These are phyloP conservation scores for Heliamphora pulchella DNA, from an alignment of 179 eudicot genomes.

Conservation along the genomic window DNA sequence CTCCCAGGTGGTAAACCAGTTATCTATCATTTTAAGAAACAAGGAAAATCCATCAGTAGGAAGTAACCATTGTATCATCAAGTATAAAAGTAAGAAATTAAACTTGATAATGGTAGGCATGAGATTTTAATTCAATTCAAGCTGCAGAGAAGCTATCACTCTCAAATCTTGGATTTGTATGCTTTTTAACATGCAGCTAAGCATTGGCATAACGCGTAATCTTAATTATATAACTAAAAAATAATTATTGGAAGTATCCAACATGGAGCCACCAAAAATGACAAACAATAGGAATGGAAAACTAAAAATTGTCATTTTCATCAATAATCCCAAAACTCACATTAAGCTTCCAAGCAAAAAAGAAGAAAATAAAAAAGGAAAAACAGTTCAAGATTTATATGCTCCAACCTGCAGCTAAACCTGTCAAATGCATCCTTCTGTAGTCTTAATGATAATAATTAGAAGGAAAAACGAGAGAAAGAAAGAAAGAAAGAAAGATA, in stretches of 20 bases:
- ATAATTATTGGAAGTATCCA: neutral
- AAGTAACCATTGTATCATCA: conserved; percentile 1
- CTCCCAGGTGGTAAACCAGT: conserved; percentile 96
- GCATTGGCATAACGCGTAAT: neutral
- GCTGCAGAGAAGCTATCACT: neutral
- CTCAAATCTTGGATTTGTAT: conserved; percentile 9
- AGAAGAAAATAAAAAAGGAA: neutral
- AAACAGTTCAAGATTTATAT: too few relatives aligned
- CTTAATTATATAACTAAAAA: too few relatives aligned
- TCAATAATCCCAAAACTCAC: conserved; percentile 3
- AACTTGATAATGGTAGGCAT: neutral
- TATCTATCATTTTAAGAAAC: conserved; percentile 43
- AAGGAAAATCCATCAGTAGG: neutral
- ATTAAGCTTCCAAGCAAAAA: neutral
- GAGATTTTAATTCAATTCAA: neutral
- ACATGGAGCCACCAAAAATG: neutral
- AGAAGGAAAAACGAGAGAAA: neutral
- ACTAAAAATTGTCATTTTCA: neutral
- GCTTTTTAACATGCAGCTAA: neutral
- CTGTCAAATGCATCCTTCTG: too few relatives aligned
- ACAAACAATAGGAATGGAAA: neutral
- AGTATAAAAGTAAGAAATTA: neutral
- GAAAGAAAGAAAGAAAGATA: neutral
- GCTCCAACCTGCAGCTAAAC: too few relatives aligned
- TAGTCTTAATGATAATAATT: too few relatives aligned